Evolutionary conservation across 495 filamentous ascomycete species (phyloP), one percentile per base, ranked within the genome.

Genomic region (Aspergillus homomorphus): DNA sequence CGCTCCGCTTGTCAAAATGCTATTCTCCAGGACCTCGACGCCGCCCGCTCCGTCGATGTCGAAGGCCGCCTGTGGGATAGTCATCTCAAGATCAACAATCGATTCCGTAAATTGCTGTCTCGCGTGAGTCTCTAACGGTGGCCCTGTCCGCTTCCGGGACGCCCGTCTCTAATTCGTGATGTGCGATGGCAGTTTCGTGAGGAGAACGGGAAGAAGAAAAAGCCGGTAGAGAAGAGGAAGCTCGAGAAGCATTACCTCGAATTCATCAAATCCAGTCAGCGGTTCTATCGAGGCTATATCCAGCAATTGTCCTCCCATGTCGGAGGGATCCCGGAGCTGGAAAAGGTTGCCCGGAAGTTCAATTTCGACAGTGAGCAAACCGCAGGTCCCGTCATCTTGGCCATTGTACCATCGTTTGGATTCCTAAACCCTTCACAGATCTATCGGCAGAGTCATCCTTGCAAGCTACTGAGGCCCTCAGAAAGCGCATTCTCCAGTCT

Each of bases 271-370:
- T 86, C 84, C 4, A 87, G 89, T 56, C 88, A 93, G 65, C 83
- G 84, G 49, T 97, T 96, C 71, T 98, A 98, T 74, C 82, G 86
- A 52, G 85, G 84, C 48, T 93, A 89, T 61, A 86, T 98, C 56
- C 87, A 92, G 72, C 82, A 86, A 51, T 70, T 97, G 38, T 86
- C 87, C 49, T 86, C 83, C 12, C 83, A 86, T 57, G 96, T 83
- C 60, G 77, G 82, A 54, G 84, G 88, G 22, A 84, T 95, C 58
- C 75, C 79, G 30, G 87, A 92, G 70, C 75, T 98, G 57, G 82
- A 84, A 49, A 82, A 84, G 54, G 82, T 92, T 58, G 87, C 89
- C 49, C 77, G 82, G 59, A 81, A 84, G 49, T 84, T 92, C 63
- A 84, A 85, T 56, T 76, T 88, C 61, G 77, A 82, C 53, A 75